Evolutionary conservation across 2,329 filamentous ascomycete genomes (phyloP).

Genomic region (Botrytis deweyae): DNA sequence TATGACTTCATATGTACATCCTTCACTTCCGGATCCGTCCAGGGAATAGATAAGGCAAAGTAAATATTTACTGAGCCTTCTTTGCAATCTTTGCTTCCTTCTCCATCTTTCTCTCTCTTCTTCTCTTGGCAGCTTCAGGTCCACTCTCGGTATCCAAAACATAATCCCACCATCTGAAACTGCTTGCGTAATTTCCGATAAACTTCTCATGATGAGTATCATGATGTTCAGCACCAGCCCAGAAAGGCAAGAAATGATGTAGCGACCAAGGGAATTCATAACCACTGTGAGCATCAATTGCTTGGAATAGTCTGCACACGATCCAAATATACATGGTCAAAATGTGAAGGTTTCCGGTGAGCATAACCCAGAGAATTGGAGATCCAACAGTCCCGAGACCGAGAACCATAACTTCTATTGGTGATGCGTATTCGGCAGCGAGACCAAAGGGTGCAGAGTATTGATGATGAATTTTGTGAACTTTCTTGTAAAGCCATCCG

Average conservation of each 20-base stretch:
- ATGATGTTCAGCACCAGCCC: constrained; percentile 96
- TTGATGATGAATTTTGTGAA: constrained; percentile 99
- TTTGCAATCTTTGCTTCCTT: constrained; percentile 66
- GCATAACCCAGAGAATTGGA: constrained; percentile 78
- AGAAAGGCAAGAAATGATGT: constrained; percentile 94
- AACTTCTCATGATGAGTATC: constrained; percentile 98
- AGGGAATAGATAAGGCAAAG: not conserved
- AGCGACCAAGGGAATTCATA: constrained; percentile 99
- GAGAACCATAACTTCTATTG: constrained; percentile 93
- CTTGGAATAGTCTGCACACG: constrained; percentile 87
- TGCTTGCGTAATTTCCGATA: constrained; percentile 96
- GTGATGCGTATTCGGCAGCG: constrained; percentile 95
- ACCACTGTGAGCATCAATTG: constrained; percentile 94
- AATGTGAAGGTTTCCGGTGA: constrained; percentile 88
- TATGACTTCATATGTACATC: constrained; percentile 1
- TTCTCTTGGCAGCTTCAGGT: constrained; percentile 78
- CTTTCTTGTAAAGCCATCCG: constrained; percentile 89
- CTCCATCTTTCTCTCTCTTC: constrained; percentile 71
- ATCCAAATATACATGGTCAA: constrained; percentile 99
- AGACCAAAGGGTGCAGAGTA: constrained; percentile 97
- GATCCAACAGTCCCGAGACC: constrained; percentile 81
- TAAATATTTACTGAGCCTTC: constrained; percentile 37
- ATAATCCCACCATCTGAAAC: constrained; percentile 99
- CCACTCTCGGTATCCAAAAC: constrained; percentile 90
- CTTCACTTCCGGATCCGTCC: not conserved